Base-by-base conservation (phyloP, 768 basidiomycete genomes). In the Suillus americanus region DNA sequence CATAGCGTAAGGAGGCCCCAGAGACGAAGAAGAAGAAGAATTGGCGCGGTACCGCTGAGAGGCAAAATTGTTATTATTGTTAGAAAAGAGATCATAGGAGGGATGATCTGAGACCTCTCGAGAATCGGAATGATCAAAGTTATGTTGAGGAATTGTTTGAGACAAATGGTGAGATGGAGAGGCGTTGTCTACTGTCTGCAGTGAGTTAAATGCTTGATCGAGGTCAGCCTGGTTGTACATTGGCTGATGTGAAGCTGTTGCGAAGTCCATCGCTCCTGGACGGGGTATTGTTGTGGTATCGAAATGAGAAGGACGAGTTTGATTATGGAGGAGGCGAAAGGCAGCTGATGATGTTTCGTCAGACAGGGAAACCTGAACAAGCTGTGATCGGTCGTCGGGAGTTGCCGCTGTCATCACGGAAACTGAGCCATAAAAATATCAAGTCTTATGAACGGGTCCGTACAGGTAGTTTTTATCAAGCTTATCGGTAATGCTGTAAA, bases 1-100 rank as follows among this genome's bases (percentile, higher is more conserved):
- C 64, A 89, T 82, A 55, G 74, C 75, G 72, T 86, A 89, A 66
- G 74, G 76, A 53, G 83, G 84, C n/a, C 79, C 83, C 12, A 89
- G 80, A n/a, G 88, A 89, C 8, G 88, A 87, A 28, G 88, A 86
- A 0, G 89, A 89, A 60, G 89, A 88, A 38, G 87, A 87, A 79
- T 89, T 89, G 51, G 87, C 81, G 65, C 88, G 86, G 78, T 91
- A 91, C 70, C 89, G 86, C 64, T 85, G 80, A 53, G 85, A 83
- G 59, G 78, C 75, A 72, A 87, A 86, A 8, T 84, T 77, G 67
- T 69, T 59, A 46, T 77, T 73, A 55, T 82, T 79, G 73, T 79
- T 80, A 63, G 83, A 80, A 76, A 90, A 91, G 60, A 92, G 75
- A 74, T 89, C 86, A 76, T 90, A 92, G 66, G 78, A 76, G 14